phyloP scores from a whole-genome alignment of 2,329 filamentous ascomycete species.

The Phialophora tarda region DNA sequence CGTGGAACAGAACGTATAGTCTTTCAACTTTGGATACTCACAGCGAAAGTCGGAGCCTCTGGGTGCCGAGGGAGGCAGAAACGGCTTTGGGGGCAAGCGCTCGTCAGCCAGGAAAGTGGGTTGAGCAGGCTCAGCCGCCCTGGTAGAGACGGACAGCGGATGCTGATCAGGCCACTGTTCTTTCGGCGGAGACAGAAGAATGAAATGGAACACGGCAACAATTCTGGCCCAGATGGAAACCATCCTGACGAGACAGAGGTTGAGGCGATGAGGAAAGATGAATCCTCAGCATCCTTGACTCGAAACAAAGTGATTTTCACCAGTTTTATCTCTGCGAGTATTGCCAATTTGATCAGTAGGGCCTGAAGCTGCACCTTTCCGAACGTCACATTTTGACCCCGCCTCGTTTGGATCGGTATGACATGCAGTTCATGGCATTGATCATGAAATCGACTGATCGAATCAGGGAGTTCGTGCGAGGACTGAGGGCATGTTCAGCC shows the following conservation, averaged over 20 bases:
- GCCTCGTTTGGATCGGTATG: neutral
- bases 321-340: neutral
- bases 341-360: neutral
- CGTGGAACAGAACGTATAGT: conserved; percentile 6
- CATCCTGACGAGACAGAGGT: neutral
- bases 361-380: neutral
- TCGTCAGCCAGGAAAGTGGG: neutral
- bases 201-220: conserved; percentile 4
- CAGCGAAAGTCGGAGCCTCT: neutral
- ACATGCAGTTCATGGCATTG: neutral
- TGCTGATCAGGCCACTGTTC: conserved; percentile 5
- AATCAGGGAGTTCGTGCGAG: neutral
- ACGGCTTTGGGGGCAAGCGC: neutral
- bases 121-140: neutral
- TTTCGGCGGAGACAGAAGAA: conserved; percentile 2
- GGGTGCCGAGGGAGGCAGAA: conserved; percentile 3
- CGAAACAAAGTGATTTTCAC: neutral
- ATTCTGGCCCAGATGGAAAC: conserved; percentile 5
- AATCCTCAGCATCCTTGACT: neutral
- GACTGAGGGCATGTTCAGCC: conserved; percentile 4
- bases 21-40: conserved; percentile 7
- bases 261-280: neutral
- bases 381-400: neutral
- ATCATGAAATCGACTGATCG: neutral
- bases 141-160: neutral